These are phyloP conservation scores for Serendipita sp. DNA, from an alignment of 768 basidiomycete genomes.

Conservation along the genomic window DNA sequence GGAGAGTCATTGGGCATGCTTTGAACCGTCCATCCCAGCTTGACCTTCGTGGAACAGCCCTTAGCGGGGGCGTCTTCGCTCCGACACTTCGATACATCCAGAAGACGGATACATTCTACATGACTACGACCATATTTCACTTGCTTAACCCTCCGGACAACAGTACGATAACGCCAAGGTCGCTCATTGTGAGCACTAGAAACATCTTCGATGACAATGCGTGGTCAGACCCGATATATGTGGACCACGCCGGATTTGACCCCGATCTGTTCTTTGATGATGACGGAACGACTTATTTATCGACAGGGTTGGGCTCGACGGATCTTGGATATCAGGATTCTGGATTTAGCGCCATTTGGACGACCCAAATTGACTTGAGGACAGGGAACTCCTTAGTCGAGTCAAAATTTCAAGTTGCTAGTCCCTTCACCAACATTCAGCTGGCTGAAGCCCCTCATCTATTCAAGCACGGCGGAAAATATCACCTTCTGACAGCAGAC, in stretches of 20 bases:
- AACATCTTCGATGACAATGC: constrained; percentile 13
- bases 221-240: constrained; percentile 12
- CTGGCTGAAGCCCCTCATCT: not conserved
- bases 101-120: not conserved
- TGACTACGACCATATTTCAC: not conserved
- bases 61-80: not conserved
- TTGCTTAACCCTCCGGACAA: not conserved
- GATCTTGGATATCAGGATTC: not conserved
- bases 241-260: constrained; percentile 13
- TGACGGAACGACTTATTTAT: constrained; percentile 11
- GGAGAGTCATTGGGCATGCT: constrained; percentile 13
- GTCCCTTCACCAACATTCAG: not conserved
- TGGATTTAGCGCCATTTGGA: not conserved
- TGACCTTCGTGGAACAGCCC: not conserved
- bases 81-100: not conserved
- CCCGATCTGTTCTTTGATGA: constrained; percentile 15
- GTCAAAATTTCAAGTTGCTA: not conserved
- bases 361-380: not conserved
- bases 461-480: not conserved
- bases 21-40: constrained; percentile 7
- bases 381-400: not conserved
- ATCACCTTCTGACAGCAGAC: not conserved
- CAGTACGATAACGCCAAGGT: constrained; percentile 2
- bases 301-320: not conserved
- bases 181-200: constrained; percentile 13